These are phyloP conservation scores for Dactylellina parvicollis DNA, from an alignment of 2,329 filamentous ascomycete genomes.

Conservation along the genomic window DNA sequence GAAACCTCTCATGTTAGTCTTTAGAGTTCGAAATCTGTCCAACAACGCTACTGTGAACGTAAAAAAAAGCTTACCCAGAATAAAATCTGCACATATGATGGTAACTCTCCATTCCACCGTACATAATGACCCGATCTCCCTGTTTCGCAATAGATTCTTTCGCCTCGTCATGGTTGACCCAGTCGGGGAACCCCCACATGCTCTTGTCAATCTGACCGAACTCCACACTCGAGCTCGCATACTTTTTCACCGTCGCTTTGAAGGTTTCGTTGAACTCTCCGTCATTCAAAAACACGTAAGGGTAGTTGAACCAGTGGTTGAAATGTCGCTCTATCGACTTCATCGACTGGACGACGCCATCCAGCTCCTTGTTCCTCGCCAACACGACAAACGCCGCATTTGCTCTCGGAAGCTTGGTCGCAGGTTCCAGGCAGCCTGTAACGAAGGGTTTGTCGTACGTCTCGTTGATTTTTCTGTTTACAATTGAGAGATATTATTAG, in stretches of 20 bases:
- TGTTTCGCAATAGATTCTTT: conserved; percentile 97
- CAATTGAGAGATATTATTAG: conserved; percentile 28
- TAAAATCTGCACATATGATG: conserved; percentile 99
- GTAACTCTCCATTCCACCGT: conserved; percentile 97
- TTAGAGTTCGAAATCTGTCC: not conserved
- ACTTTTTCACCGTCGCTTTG: conserved; percentile 85
- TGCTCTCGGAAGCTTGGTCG: conserved; percentile 81
- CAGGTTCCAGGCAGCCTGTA: conserved; percentile 80
- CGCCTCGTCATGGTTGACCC: conserved; percentile 92
- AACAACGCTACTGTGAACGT: not conserved
- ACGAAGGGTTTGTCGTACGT: conserved; percentile 97
- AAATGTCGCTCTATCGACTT: conserved; percentile 99
- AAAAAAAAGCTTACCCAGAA: conserved; percentile 75
- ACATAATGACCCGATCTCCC: conserved; percentile 98
- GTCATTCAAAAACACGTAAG: conserved; percentile 97
- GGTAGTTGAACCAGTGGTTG: conserved; percentile 98
- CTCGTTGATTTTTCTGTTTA: conserved; percentile 87
- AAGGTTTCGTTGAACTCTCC: conserved; percentile 96
- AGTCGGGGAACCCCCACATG: conserved; percentile 97
- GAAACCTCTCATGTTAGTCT: conserved; percentile 9
- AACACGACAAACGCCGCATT: conserved; percentile 97
- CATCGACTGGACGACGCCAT: conserved; percentile 93
- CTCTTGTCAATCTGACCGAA: conserved; percentile 90
- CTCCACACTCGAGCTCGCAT: conserved; percentile 87
- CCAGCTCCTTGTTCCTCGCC: conserved; percentile 93